Percentiles rank a stretch among this genome's conserved stretches.
Conservation (phyloP, 306 rosid genomes). For the Calophaca sinica region DNA sequence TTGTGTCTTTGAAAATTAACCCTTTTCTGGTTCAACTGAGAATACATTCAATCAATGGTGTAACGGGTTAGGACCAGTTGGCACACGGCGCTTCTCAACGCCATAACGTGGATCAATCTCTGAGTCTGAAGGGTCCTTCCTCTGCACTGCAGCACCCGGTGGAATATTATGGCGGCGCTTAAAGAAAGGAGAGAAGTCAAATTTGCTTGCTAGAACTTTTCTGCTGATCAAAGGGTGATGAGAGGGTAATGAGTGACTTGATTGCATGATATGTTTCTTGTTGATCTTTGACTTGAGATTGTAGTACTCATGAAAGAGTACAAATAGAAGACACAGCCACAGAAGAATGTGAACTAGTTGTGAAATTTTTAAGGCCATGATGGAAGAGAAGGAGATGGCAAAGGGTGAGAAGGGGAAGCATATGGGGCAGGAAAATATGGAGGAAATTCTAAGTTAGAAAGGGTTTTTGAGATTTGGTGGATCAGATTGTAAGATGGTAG, state of each 20-base stretch:
- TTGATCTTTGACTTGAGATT: constrained; percentile 60
- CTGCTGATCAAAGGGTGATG: constrained; percentile 55
- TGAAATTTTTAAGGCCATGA: constrained; percentile 76
- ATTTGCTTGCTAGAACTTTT: constrained; percentile 77
- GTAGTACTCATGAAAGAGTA: constrained; percentile 65
- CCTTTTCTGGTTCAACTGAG: constrained; percentile 25
- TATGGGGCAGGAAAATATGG: constrained; percentile 64
- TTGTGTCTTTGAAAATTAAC: constrained; percentile 15
- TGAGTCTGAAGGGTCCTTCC: constrained; percentile 42
- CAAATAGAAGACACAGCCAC: constrained; percentile 60
- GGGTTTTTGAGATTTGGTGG: constrained; percentile 48
- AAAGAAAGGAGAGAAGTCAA: constrained; percentile 78
- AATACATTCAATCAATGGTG: constrained; percentile 61
- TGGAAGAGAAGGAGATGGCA: constrained; percentile 56
- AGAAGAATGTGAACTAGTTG: constrained; percentile 61
- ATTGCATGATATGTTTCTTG: constrained; percentile 50
- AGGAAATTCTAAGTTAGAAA: constrained; percentile 37
- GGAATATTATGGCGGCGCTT: constrained; percentile 43
- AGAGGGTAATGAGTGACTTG: constrained; percentile 42
- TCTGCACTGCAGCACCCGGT: constrained; percentile 9
- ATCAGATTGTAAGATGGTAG: constrained; percentile 39
- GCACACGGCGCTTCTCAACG: constrained; percentile 88
- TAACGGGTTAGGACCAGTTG: constrained; percentile 95
- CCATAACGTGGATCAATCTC: constrained; percentile 91
- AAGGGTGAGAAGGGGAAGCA: constrained; percentile 74